These are phyloP conservation scores for Letharia columbiana DNA, from an alignment of 495 filamentous ascomycete species.

Conservation along the genomic window DNA sequence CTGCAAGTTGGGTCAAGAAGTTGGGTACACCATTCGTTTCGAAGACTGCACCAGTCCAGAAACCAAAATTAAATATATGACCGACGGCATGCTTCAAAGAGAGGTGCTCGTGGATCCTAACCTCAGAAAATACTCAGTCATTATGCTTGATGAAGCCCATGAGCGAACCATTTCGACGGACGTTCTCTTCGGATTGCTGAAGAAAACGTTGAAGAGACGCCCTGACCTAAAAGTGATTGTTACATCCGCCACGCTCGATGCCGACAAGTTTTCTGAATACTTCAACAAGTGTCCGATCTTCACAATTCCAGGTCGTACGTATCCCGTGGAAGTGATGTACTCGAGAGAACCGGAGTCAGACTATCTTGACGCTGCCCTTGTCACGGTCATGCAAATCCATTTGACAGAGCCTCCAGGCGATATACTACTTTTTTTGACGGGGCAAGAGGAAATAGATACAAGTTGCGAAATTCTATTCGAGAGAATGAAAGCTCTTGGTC, in stretches of 20 bases:
- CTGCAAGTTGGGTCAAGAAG: slow-evolving; percentile 80
- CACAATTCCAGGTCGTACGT: slow-evolving; percentile 90
- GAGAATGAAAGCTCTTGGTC: slow-evolving; percentile 90
- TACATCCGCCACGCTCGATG: slow-evolving; percentile 91
- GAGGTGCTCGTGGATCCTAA: slow-evolving; percentile 89
- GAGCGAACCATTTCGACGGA: slow-evolving; percentile 95
- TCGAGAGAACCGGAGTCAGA: slow-evolving; percentile 89
- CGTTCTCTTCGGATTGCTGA: slow-evolving; percentile 86
- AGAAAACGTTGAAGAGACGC: slow-evolving; percentile 81
- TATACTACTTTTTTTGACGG: slow-evolving; percentile 92
- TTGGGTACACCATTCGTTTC: slow-evolving; percentile 97
- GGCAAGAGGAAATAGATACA: slow-evolving; percentile 97
- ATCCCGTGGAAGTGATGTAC: slow-evolving; percentile 91
- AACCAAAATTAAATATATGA: slow-evolving; percentile 99
- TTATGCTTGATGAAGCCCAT: slow-evolving; percentile 98
- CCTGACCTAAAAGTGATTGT: slow-evolving; percentile 91
- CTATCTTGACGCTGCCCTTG: slow-evolving; percentile 90
- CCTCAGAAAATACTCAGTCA: slow-evolving; percentile 80
- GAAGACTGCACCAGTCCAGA: slow-evolving; percentile 86
- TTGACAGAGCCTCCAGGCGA: slow-evolving; percentile 83
- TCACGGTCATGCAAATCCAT: slow-evolving; percentile 98
- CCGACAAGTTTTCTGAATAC: slow-evolving; percentile 93
- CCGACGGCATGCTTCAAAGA: slow-evolving; percentile 93
- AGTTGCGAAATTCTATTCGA: slow-evolving; percentile 86
- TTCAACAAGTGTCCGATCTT: slow-evolving; percentile 94